Evolutionary conservation across 306 rosid species (phyloP), one percentile per base, ranked within the genome.

Genomic region (Phaseolus lunatus): DNA sequence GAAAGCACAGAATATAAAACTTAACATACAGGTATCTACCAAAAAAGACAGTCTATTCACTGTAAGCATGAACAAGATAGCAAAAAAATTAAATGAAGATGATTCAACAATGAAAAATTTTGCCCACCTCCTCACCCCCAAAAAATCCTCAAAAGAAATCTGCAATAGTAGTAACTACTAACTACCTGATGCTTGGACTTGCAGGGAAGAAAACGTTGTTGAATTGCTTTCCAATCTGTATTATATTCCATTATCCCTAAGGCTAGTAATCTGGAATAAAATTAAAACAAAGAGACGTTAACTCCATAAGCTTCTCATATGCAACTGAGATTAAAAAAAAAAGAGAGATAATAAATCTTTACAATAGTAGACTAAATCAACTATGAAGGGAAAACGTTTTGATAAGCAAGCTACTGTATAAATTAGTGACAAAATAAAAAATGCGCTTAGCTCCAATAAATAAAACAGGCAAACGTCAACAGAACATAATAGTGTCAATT

Each of bases 181-280:
- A n/a, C n/a, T 75, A 96, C 99, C 99, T 92, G 99, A 84, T 88
- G 94, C 78, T 81, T 84, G 73, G 97, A 86, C 70, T 96, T 96
- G 96, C 94, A 86, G 53, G 99, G 99, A 87, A 96, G 97, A 81
- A 92, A 96, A 33, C 96, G 90, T 61, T 82, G 92, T 85, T 88
- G 97, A 80, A 96, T 91, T 45, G 96, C 93, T 78, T 92, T 86
- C 99, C 97, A 96, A 75, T 96, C 97, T n/a, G 92, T 92, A 84
- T 96, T 96, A 73, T 88, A 91, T 82, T 96, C 98, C 91, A 92
- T 77, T 80, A 92, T 82, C 62, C 99, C 98, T 59, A 96, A 83
- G 67, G 96, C 98, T 72, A 92, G 82, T 81, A 96, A 84, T 77
- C 98, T 89, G 91, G 72, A 85, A 82, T 13, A 69, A 64, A 72